Evolutionary conservation across 2,329 filamentous ascomycete genomes (phyloP), one percentile per base, ranked within the genome.

Genomic region (Epicoccum nigrum): DNA sequence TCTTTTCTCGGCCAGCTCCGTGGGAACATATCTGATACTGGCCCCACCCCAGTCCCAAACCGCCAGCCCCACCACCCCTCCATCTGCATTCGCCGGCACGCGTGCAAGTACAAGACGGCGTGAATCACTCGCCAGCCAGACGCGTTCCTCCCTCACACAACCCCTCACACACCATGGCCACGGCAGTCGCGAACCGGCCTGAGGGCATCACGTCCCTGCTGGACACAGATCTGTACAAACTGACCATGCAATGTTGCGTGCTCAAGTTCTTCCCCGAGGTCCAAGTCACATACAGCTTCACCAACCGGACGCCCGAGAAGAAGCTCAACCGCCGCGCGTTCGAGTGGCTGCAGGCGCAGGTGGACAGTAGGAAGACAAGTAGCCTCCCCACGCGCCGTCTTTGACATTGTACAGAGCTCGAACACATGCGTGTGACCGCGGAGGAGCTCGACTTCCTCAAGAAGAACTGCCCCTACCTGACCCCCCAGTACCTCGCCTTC

Each of bases 161-260:
- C 23, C 6, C 6, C 23, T 9, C 23, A 25, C 6, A 25, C 45
- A 45, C 6, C 40, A 73, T 72, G 68, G 64, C 63, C 16, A 38
- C 45, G 7, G 37, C 45, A 32, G 31, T 55, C 6, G 56, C 60
- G 4, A 55, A 46, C 20, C 37, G 72, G 69, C 73, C 76, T 5
- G 72, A 73, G 63, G 72, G 72, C 63, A 57, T 74, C 41, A 64
- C 65, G 55, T 80, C 78, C 2, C 69, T 81, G n/a, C 66, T 81
- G 37, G 79, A 81, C 51, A 81, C 79, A 1, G 86, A 88, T 72
- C 75, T 99, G 55, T 99, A 97, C 83, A 99, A 99, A 76, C 77
- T 99, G 75, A 99, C 94, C 16, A 99, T 99, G 94, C 94, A 99
- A 87, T 96, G 73, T 45, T 75, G 72, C 55, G 88, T 97, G 59